Evolutionary conservation across 352 stramenopile genomes (phyloP), one percentile per base, ranked within the genome.

Genomic region (Elongisporangium undulatum): DNA sequence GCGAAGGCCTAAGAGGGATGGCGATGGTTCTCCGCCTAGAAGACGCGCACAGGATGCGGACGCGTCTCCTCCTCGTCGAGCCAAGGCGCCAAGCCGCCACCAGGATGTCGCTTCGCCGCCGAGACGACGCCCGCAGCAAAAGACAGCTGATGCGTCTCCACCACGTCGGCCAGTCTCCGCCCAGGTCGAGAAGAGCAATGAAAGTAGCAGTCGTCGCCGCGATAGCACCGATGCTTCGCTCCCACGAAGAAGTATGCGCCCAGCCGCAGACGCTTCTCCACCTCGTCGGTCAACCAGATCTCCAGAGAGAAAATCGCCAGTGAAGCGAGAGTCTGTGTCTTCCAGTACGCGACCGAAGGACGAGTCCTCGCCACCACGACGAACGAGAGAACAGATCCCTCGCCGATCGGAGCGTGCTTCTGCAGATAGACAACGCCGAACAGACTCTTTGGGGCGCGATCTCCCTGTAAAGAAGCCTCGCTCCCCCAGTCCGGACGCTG

Each of bases 381-480:
- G 54, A 15, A 50, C 13, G 2, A 53, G 41, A n/a, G 17, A 58
- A n/a, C 19, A 55, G 34, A 45, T 45, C 34, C 34, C 34, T 17
- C 34, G 34, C 10, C 34, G 34, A 52, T 0, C 24, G 53, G 51
- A 10, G 19, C 21, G 20, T 24, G 4, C 39, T 21, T 26, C 38
- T 16, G n/a, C 34, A 4, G 53, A 64, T 29, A 38, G 50, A 49
- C 39, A 55, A 26, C 65, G 53, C 22, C 67, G 61, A 21, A 63
- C 66, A 49, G 21, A 74, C 53, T 59, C 67, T 38, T 49, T 68
- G 64, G 64, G 64, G 17, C 54, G 58, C n/a, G 58, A 68, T 56
- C 53, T 58, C 48, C 62, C 26, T 3, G 7, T 24, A 13, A 61
- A 53, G 41, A 51, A 51, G 20, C 51, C 8, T 1, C 51, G 50